Evolutionary conservation across 148 eudicot genomes (phyloP), one percentile per base, ranked within the genome.

Genomic region (Oxyria digyna): DNA sequence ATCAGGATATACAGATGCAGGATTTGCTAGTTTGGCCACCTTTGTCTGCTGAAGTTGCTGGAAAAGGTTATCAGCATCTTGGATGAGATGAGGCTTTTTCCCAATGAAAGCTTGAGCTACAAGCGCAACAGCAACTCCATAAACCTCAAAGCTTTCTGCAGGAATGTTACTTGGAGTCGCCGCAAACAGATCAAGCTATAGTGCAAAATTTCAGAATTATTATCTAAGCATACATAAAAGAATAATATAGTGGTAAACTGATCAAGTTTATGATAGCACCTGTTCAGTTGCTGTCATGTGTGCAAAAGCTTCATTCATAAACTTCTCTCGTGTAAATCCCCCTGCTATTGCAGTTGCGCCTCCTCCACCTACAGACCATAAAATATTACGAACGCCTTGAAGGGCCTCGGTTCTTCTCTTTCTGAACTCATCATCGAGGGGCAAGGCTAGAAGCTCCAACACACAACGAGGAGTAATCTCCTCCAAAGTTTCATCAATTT

Each of bases 301-400:
- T 76, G 81, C 70, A 74, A 94, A 88, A 54, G 93, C 93, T 78
- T 90, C 97, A 45, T 88, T 94, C 99, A 94, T 91, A 78, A 88
- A 91, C 76, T 84, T 83, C 72, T 94, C 99, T 49, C 99, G 97
- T 11, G 96, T 88, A 73, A 81, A 91, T 43, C 93, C 99, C 24
- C 99, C 97, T 38, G 87, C 89, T 64, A 94, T 73, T 71, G 97
- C 93, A 68, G 88, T 85, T 42, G 97, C 99, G 74, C 99, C 99
- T 41, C 99, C 99, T 55, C 96, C 99, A 75, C 99, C 99, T 59
- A 94, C 99, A 81, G 99, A 84, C 96, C 97, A 94, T 55, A 94
- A 75, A 54, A 94, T 88, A 67, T 88, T 88, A 70, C 96, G 89
- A 69, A 94, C 83, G 62, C 99, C 97, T 80, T 88, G 99, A 69